A percentile compares a stretch with the other conserved stretches of the same genome.
Evolutionary conservation across 768 basidiomycete species (phyloP).

Genomic region (Lactifluus volemus): DNA sequence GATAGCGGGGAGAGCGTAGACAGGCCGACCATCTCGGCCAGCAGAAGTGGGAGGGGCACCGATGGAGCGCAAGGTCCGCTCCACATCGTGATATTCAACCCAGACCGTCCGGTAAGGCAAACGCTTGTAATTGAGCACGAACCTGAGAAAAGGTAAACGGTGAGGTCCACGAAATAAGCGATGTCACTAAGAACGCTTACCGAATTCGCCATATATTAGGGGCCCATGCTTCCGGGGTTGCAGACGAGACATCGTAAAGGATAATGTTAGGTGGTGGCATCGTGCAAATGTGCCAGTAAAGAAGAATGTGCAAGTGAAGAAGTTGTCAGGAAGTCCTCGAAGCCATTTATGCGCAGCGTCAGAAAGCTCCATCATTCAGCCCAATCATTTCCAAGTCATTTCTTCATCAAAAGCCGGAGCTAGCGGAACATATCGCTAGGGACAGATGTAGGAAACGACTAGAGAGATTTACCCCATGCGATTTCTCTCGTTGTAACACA

Average conservation of each 20-base stretch:
- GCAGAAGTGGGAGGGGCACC: conserved; percentile 48
- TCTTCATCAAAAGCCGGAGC: conserved; percentile 10
- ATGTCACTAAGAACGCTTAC: conserved; percentile 26
- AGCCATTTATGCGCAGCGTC: conserved; percentile 7
- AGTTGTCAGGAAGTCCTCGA: background rate
- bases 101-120: conserved; percentile 61
- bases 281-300: conserved; percentile 8
- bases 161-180: background rate
- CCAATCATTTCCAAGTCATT: background rate
- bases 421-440: background rate
- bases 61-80: conserved; percentile 46
- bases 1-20: conserved; percentile 65
- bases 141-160: conserved; percentile 30
- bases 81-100: conserved; percentile 65
- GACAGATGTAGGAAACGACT: background rate
- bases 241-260: conserved; percentile 59
- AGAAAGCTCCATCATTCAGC: background rate
- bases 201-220: conserved; percentile 69
- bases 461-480: background rate
- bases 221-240: conserved; percentile 59
- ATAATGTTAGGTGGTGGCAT: conserved; percentile 46
- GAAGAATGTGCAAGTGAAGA: background rate
- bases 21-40: conserved; percentile 47
- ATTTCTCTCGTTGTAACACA: background rate
- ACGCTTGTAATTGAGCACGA: conserved; percentile 71